phyloP scores from a whole-genome alignment of 805 yeast genomes.

The Wickerhamomyces ciferrii region DNA sequence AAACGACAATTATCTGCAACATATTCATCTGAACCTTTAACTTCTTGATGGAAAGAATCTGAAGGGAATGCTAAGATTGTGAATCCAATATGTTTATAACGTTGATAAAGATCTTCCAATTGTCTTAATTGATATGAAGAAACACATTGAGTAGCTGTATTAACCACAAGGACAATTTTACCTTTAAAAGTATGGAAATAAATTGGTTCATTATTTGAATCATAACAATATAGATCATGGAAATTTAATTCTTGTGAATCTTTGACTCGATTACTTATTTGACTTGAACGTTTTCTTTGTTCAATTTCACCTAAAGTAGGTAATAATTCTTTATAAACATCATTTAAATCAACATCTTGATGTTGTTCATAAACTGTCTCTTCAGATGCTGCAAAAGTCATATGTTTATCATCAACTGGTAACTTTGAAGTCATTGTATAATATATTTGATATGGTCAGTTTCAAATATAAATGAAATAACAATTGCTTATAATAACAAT shows the following conservation, averaged over 20 bases:
- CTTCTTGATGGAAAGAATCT: constrained; percentile 82
- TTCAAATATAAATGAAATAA: too few species aligned
- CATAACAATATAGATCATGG: constrained; percentile 60
- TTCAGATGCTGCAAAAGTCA: not conserved
- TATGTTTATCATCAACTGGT: not conserved
- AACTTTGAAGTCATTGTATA: not conserved
- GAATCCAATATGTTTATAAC: constrained; percentile 59
- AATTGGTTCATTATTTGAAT: constrained; percentile 51
- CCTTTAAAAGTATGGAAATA: constrained; percentile 62
- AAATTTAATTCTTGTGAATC: constrained; percentile 32
- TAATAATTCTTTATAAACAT: not conserved
- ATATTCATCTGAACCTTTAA: constrained; percentile 65
- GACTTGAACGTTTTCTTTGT: not conserved
- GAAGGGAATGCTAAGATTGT: constrained; percentile 84
- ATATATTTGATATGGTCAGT: too few species aligned
- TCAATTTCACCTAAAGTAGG: not conserved
- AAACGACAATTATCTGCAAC: constrained; percentile 66
- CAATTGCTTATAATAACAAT: too few species aligned
- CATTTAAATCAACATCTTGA: not conserved
- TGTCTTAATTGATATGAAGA: constrained; percentile 75
- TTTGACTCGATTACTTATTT: not conserved
- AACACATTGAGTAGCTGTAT: constrained; percentile 84
- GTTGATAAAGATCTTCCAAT: constrained; percentile 61
- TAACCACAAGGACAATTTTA: constrained; percentile 77
- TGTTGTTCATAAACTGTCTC: not conserved